Evolutionary conservation across 2,329 filamentous ascomycete genomes (phyloP).

Genomic region (Stachybotrys chartarum): DNA sequence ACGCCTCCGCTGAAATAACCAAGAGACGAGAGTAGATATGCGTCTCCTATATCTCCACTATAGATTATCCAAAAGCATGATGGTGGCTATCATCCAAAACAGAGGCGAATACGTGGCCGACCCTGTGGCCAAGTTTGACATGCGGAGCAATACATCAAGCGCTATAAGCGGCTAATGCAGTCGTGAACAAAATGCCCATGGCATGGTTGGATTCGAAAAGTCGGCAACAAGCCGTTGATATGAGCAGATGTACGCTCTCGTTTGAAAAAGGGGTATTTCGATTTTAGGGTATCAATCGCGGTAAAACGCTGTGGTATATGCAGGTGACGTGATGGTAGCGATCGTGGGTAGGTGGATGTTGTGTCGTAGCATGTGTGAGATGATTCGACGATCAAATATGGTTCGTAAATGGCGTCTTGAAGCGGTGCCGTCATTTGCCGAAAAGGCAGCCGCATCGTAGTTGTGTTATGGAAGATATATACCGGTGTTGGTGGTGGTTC

Average conservation of each 20-base stretch:
- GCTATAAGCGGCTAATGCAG: neutral
- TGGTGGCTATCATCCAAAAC: too few species aligned
- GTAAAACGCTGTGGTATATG: slow-evolving; percentile 8
- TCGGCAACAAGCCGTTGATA: neutral
- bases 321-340: neutral
- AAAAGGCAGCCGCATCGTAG: too few species aligned
- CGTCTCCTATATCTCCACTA: neutral
- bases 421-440: too few species aligned
- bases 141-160: neutral
- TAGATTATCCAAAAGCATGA: neutral
- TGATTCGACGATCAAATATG: neutral
- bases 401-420: too few species aligned
- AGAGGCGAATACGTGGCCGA: too few species aligned
- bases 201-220: neutral
- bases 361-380: neutral
- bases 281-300: slow-evolving; percentile 17
- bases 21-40: neutral
- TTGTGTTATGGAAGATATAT: too few species aligned
- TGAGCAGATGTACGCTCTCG: neutral
- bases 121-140: neutral
- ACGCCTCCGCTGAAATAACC: neutral
- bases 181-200: neutral
- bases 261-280: neutral
- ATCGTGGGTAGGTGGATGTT: neutral
- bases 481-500: neutral